phyloP scores from a whole-genome alignment of 192 early-diverging fungal genomes.

The Dissophora ornata region DNA sequence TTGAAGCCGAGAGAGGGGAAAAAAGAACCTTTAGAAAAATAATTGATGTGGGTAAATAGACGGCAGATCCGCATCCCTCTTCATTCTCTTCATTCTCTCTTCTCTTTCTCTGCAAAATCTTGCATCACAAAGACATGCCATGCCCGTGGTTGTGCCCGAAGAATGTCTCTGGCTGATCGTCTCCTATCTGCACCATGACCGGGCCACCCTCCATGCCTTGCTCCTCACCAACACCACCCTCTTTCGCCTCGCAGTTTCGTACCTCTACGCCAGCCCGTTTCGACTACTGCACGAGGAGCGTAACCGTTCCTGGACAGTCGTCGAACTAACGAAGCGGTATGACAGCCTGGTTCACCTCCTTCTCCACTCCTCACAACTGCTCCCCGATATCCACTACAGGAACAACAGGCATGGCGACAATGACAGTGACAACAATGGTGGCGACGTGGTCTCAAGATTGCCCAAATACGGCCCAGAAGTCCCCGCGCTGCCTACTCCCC shows the following conservation, averaged over 20 bases:
- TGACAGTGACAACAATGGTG: background rate
- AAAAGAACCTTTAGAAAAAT: no score
- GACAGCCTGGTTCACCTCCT: constrained; percentile 37
- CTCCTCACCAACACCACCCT: constrained; percentile 25
- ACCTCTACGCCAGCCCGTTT: constrained; percentile 40
- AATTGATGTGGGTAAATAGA: no score
- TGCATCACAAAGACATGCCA: constrained; percentile 40
- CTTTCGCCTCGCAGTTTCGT: constrained; percentile 43
- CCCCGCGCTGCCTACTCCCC: constrained; percentile 15
- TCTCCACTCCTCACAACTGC: constrained; percentile 34
- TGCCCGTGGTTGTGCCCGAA: constrained; percentile 35
- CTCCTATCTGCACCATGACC: constrained; percentile 22
- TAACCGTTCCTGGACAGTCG: constrained; percentile 23
- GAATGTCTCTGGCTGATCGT: constrained; percentile 55
- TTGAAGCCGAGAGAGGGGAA: background rate
- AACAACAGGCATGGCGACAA: background rate
- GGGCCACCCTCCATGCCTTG: constrained; percentile 29
- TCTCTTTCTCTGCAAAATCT: no score
- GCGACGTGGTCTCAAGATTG: background rate
- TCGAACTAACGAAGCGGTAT: constrained; percentile 33
- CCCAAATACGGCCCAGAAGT: constrained; percentile 47
- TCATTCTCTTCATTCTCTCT: no score
- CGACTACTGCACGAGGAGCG: constrained; percentile 37
- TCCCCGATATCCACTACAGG: constrained; percentile 1
- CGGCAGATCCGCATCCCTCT: no score